Conservation (phyloP, 495 filamentous ascomycete species). For the Trichoderma reesei region DNA sequence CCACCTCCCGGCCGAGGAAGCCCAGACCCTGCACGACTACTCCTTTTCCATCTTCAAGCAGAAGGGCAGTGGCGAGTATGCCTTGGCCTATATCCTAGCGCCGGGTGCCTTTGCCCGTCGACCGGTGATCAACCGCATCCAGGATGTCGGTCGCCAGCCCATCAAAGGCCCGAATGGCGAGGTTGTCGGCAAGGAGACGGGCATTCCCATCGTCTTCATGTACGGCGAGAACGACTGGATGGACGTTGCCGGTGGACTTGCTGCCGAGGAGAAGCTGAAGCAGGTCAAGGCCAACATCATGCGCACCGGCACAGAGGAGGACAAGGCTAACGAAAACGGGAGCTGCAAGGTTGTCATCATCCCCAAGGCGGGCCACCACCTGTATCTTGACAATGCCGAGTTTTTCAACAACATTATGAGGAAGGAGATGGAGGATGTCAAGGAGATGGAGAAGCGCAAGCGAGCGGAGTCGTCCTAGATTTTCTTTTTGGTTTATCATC, state of each 20-base stretch:
- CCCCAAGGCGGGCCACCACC: constrained; percentile 75
- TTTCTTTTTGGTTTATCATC: not conserved
- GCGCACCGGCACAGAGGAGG: constrained; percentile 50
- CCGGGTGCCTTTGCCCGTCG: constrained; percentile 87
- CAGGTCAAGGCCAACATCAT: constrained; percentile 52
- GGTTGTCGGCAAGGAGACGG: constrained; percentile 46
- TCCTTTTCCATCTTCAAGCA: constrained; percentile 91
- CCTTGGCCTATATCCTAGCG: constrained; percentile 81
- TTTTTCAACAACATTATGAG: constrained; percentile 76
- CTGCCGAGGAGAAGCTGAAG: constrained; percentile 69
- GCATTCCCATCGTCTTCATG: constrained; percentile 80
- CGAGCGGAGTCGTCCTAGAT: not conserved
- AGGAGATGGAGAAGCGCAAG: constrained; percentile 9
- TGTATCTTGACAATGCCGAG: constrained; percentile 84
- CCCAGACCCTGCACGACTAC: constrained; percentile 79
- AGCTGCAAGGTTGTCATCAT: constrained; percentile 80
- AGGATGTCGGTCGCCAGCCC: constrained; percentile 67
- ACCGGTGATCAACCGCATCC: constrained; percentile 77
- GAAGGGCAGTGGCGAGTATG: constrained; percentile 90
- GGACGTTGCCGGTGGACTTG: constrained; percentile 80
- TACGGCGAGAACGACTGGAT: constrained; percentile 99
- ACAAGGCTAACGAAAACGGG: constrained; percentile 63
- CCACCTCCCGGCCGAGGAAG: constrained; percentile 72
- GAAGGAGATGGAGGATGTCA: constrained; percentile 59
- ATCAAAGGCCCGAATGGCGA: constrained; percentile 24